Conservation (phyloP, 2,329 filamentous ascomycete genomes). For the Trichoderma cornu-damae region DNA sequence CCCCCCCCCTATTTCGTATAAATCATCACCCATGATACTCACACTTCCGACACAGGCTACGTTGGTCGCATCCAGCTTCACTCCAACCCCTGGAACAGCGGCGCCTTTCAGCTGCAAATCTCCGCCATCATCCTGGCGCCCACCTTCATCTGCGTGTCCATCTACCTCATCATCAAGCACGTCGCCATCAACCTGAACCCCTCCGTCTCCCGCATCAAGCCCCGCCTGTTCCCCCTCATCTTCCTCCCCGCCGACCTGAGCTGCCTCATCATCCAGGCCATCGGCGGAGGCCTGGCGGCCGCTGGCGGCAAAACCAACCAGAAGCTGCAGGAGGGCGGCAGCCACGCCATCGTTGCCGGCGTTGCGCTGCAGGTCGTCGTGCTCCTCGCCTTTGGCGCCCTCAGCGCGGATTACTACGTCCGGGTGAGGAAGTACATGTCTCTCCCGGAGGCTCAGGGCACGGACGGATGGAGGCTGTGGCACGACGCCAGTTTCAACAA, state of each 20-base stretch:
- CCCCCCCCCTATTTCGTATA: not conserved
- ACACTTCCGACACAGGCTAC: constrained; percentile 40
- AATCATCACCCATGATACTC: not conserved
- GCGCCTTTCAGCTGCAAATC: constrained; percentile 55
- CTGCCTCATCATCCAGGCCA: constrained; percentile 54
- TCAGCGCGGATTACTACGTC: constrained; percentile 43
- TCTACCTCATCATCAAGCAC: constrained; percentile 62
- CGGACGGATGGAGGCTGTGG: constrained; percentile 38
- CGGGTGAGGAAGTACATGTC: constrained; percentile 39
- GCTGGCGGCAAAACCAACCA: constrained; percentile 39
- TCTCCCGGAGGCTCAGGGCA: constrained; percentile 25
- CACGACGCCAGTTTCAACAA: constrained; percentile 37
- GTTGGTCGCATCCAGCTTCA: constrained; percentile 47
- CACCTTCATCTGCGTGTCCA: constrained; percentile 56
- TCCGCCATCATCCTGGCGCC: constrained; percentile 55
- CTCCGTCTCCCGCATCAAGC: constrained; percentile 45
- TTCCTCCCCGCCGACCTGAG: constrained; percentile 57
- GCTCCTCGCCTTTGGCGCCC: constrained; percentile 41
- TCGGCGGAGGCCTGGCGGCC: constrained; percentile 53
- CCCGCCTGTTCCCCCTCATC: constrained; percentile 50
- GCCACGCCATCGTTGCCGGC: constrained; percentile 50
- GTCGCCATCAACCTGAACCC: constrained; percentile 47
- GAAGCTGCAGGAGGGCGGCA: constrained; percentile 41
- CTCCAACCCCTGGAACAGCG: constrained; percentile 49
- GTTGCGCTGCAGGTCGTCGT: constrained; percentile 51